Percentiles rank a stretch among this genome's conserved stretches.
Conservation (phyloP, 1,284 basidiomycete genomes). For the Jaminaea rosea region DNA sequence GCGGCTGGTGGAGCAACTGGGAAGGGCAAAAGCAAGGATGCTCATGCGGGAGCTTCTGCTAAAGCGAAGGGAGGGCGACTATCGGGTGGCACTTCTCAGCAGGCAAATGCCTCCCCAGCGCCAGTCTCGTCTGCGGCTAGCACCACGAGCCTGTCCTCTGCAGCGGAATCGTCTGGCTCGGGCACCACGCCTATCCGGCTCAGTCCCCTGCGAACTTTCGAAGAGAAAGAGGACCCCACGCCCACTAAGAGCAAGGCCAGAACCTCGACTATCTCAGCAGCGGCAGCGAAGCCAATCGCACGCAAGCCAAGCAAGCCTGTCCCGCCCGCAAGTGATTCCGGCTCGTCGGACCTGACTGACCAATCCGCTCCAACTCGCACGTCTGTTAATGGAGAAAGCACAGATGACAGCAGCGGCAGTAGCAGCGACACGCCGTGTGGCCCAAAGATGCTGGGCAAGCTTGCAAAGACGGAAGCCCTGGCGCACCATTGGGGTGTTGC, state of each 20-base stretch:
- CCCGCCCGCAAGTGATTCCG: neutral
- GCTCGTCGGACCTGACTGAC: conserved; percentile 1
- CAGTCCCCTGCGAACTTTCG: neutral
- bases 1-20: conserved; percentile 6
- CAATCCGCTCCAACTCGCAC: neutral
- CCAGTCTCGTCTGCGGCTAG: neutral
- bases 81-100: neutral
- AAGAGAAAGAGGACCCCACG: neutral
- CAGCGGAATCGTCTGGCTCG: too few relatives aligned
- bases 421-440: conserved; percentile 14
- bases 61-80: conserved; percentile 1
- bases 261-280: neutral
- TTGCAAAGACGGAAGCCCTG: conserved; percentile 40
- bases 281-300: neutral
- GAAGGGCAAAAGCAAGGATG: conserved; percentile 5
- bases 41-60: neutral
- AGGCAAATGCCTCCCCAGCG: neutral
- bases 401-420: too few relatives aligned
- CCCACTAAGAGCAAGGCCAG: neutral
- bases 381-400: neutral
- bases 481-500: conserved; percentile 43
- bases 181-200: neutral
- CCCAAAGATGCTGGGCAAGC: conserved; percentile 43
- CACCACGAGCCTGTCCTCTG: too few relatives aligned
- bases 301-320: neutral